phyloP scores from a whole-genome alignment of 2,329 filamentous ascomycete genomes.

The Neoascochyta sp. region DNA sequence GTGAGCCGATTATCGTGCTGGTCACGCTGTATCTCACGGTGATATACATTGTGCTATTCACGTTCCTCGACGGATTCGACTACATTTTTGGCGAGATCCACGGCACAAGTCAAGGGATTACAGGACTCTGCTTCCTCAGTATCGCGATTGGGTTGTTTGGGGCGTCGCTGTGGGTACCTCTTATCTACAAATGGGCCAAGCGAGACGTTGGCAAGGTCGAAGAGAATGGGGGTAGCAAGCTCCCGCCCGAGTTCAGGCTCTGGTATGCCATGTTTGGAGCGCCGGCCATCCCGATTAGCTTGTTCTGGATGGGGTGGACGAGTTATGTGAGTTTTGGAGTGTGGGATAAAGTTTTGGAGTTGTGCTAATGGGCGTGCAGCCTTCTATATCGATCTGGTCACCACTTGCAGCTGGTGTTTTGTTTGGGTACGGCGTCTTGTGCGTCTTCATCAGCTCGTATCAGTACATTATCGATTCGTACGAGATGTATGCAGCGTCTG shows the following conservation, averaged over 20 bases:
- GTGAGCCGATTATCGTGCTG: conserved; percentile 48
- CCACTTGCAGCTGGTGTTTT: conserved; percentile 4
- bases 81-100: conserved; percentile 52
- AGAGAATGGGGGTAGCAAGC: conserved; percentile 36
- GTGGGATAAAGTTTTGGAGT: no score
- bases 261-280: conserved; percentile 53
- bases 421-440: conserved; percentile 7
- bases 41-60: conserved; percentile 54
- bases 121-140: conserved; percentile 48
- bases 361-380: no score
- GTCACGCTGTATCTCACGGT: conserved; percentile 52
- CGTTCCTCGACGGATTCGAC: conserved; percentile 51
- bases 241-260: conserved; percentile 53
- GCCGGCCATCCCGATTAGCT: conserved; percentile 48
- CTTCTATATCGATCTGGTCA: conserved; percentile 4
- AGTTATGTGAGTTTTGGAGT: conserved; percentile 32
- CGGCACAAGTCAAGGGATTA: conserved; percentile 44
- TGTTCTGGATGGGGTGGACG: conserved; percentile 61
- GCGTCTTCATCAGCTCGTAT: conserved; percentile 47
- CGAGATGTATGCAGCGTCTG: conserved; percentile 51
- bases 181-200: conserved; percentile 46
- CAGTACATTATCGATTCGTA: conserved; percentile 59
- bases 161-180: conserved; percentile 41
- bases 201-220: conserved; percentile 43
- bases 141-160: conserved; percentile 45